Base-by-base conservation (phyloP, 352 stramenopile species). In the Pythium pyrilobum region DNA sequence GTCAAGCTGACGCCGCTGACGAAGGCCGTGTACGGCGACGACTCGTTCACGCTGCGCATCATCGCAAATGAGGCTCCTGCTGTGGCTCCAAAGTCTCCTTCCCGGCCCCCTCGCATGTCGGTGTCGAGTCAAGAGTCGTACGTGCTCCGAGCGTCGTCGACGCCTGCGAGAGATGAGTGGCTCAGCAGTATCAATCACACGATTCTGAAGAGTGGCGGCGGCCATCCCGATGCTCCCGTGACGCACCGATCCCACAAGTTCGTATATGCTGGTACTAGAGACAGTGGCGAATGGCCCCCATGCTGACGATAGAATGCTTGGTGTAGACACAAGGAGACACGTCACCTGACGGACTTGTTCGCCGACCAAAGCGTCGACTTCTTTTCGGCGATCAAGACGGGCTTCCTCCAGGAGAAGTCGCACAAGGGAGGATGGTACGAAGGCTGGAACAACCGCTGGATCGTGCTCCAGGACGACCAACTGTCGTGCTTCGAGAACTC, bases 401-500 rank as follows among this genome's bases (percentile, higher is more conserved):
- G 82, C 0, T 87, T 88, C n/a, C 40, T 89, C 9, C 74, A 89
- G 29, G 81, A 92, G 42, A 88, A 83, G n/a, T 70, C 72, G 0
- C 67, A 64, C 2, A 92, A 89, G 27, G 78, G 77, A 0, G n/a
- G 49, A 11, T 94, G 81, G 79, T 91, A 91, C 28, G 83, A 94
- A 67, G 81, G 77, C 37, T 89, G 80, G 77, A 85, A 76, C 39
- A 87, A 77, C 34, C 73, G 81, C 4, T 94, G 83, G 83, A 63
- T 94, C 29, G 81, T 94, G 27, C 59, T 94, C n/a, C 74, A 91
- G 63, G 72, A 87, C 10, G 69, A 81, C 24, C 67, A 83, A 49
- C 44, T 94, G 16, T 83, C 73, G 11, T 90, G 81, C 58, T 94
- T 87, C 46, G 83, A 94, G 39, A 88, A 86, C 50, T 89, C 81